These are phyloP conservation scores for Solanum chilense DNA, from an alignment of 257 asterid genomes.

Conservation along the genomic window DNA sequence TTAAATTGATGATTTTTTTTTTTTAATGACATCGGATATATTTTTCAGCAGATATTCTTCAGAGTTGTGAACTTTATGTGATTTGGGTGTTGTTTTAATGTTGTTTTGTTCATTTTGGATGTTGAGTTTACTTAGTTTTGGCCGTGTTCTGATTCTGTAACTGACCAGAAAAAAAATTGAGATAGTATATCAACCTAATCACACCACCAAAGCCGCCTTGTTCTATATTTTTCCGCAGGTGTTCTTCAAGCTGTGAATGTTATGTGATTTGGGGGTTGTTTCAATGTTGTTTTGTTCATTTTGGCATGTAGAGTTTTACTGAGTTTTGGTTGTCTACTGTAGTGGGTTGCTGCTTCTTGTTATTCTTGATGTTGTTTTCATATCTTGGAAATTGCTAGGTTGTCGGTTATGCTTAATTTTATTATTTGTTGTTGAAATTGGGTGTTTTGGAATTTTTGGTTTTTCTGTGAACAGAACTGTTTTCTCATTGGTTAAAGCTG, in stretches of 20 bases:
- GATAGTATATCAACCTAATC: slow-evolving; percentile 2
- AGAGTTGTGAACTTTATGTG: neutral
- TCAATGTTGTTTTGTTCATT: neutral
- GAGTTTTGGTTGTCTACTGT: neutral
- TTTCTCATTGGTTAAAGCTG: neutral
- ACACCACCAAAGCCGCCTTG: neutral
- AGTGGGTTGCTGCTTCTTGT: slow-evolving; percentile 1
- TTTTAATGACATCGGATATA: neutral
- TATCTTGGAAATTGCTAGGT: neutral
- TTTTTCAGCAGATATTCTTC: neutral
- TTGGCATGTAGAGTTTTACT: neutral
- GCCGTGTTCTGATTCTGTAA: neutral
- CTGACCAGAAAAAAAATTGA: slow-evolving; percentile 8
- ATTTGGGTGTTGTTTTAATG: neutral
- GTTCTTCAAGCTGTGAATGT: neutral
- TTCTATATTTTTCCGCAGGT: neutral
- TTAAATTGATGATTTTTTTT: neutral
- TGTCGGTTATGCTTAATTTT: neutral
- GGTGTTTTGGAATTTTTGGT: neutral
- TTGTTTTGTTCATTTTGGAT: neutral
- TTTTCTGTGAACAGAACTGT: neutral
- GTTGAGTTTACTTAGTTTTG: neutral
- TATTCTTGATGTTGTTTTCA: neutral
- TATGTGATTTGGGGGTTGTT: neutral
- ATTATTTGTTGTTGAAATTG: neutral